These are phyloP conservation scores for Colletotrichum sp. DNA, from an alignment of 2,329 filamentous ascomycete species.

Conservation along the genomic window DNA sequence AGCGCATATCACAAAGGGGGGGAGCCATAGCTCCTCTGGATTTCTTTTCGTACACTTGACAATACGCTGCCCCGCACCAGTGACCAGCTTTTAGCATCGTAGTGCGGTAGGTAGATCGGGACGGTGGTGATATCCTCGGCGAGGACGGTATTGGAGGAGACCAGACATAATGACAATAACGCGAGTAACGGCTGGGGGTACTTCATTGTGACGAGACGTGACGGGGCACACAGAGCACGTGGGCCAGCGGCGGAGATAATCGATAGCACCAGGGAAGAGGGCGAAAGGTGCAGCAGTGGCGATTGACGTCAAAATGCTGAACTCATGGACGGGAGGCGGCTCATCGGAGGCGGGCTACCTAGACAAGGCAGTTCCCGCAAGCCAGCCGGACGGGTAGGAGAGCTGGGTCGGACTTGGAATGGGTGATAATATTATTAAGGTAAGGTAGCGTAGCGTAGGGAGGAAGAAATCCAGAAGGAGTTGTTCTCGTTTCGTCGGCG, in stretches of 20 bases:
- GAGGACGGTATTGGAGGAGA: neutral
- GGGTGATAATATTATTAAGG: neutral
- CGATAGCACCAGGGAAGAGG: neutral
- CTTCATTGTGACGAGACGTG: conserved; percentile 6
- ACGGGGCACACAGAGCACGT: neutral
- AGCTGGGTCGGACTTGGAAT: neutral
- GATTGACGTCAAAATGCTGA: neutral
- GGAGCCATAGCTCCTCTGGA: neutral
- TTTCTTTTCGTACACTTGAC: conserved; percentile 37
- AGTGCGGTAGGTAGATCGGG: conserved; percentile 51
- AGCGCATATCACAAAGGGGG: neutral
- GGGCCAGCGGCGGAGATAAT: neutral
- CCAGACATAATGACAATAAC: conserved; percentile 28
- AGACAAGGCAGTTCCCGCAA: neutral
- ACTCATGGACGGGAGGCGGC: neutral
- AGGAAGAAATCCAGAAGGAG: neutral
- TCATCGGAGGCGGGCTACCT: neutral
- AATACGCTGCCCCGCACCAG: conserved; percentile 50
- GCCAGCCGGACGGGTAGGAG: neutral
- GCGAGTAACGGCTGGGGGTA: conserved; percentile 24
- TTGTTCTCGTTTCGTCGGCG: neutral
- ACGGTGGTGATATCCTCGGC: conserved; percentile 39
- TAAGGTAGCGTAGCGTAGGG: neutral
- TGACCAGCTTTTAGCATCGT: conserved; percentile 45
- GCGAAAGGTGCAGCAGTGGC: neutral